Base-by-base conservation (phyloP, 2,329 filamentous ascomycete species). In the Biscogniauxia sp. region DNA sequence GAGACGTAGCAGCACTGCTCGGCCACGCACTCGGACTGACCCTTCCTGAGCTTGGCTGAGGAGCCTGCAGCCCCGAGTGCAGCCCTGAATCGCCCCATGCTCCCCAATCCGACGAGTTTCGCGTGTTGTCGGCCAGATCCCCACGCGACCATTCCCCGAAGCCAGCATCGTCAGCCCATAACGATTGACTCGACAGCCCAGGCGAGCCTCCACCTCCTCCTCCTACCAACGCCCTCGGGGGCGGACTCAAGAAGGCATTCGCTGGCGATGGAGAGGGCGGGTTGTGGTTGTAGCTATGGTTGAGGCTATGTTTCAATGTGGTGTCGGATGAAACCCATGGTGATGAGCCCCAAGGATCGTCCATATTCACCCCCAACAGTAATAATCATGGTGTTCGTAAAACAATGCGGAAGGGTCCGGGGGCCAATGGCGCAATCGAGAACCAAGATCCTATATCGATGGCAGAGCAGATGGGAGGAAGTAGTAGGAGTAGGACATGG, bases 321-420 rank as follows among this genome's bases (percentile, higher is more conserved):
- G 71, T 64, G 68, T 82, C 73, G 70, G 76, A 71, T 61, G 77
- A 77, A 61, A 80, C 79, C 84, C 84, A 86, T 74, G 84, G 84
- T 68, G 37, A 45, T 45, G 83, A 85, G 74, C 81, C 82, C 84
- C 84, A 87, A 69, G 84, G 84, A 83, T 87, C 83, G 73, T 87
- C 84, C 84, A 87, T 87, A 65, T 70, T 76, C 72, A 68, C 73
- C 75, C 69, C 61, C 61, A 56, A 61, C 64, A 60, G 28, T 9
- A 9, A 64, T 69, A 66, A 20, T 70, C 72, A 73, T 74, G 63
- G 60, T 73, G 62, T 64, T 63, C 53, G 59, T 61, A 58, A 61
- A 54, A 56, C 32, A 57, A 50, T 58, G 53, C 58, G 58, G 55
- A 17, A 45, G 52, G 37, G 25, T 54, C 60, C 60, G 59, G 59